A percentile compares a stretch with the other conserved stretches of the same genome.
Conservation (phyloP, 768 basidiomycete genomes). For the Austroboletus festivus region DNA sequence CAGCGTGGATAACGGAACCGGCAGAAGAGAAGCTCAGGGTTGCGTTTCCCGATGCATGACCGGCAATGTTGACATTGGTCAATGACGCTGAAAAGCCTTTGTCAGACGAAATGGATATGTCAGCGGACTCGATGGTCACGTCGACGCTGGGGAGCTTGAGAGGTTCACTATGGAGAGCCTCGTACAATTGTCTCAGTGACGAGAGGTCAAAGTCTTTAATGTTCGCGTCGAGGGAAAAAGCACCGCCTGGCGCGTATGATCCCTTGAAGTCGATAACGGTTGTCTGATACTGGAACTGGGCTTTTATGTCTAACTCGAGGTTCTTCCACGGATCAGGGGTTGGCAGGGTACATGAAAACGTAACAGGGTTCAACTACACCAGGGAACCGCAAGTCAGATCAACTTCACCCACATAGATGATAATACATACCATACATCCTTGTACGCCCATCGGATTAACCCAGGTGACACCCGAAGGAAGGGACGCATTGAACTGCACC, state of each 20-base stretch:
- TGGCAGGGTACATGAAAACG: not conserved
- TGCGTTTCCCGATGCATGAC: slow-evolving; percentile 1
- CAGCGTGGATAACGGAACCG: slow-evolving; percentile 1
- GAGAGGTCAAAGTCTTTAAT: not conserved
- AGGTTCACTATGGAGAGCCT: not conserved
- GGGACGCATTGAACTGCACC: not conserved
- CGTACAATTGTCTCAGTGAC: not conserved
- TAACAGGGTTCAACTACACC: slow-evolving; percentile 3
- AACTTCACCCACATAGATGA: not conserved
- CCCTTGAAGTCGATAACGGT: slow-evolving; percentile 1
- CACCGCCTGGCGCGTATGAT: not conserved
- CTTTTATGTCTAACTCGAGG: not conserved
- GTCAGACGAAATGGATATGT: not conserved
- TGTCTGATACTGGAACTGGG: not conserved
- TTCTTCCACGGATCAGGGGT: slow-evolving; percentile 2
- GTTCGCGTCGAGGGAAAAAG: not conserved
- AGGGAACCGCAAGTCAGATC: not conserved
- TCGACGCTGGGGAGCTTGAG: slow-evolving; percentile 2
- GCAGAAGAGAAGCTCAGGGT: not conserved
- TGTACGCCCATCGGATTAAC: slow-evolving; percentile 4
- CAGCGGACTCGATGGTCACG: slow-evolving; percentile 5
- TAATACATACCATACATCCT: slow-evolving; percentile 1
- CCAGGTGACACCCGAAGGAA: slow-evolving; percentile 5
- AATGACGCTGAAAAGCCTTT: slow-evolving; percentile 3
- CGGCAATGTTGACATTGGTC: slow-evolving; percentile 1